Percentiles rank a stretch among this genome's conserved stretches.
phyloP scores from a whole-genome alignment of 1,139 yeast species.

The Geotrichum cucujoidarum region DNA sequence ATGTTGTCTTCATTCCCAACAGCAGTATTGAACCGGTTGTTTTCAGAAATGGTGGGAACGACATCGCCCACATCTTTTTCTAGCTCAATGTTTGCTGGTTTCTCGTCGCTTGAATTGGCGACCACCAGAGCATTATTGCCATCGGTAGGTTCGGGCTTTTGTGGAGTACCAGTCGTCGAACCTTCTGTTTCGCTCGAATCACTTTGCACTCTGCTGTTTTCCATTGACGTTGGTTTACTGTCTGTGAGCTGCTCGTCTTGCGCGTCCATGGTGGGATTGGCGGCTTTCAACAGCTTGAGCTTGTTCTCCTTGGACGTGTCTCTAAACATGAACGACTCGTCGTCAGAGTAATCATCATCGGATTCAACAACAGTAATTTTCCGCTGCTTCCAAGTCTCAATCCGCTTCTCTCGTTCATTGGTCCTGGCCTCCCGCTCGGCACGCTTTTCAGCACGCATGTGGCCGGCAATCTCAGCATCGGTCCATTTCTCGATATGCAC shows the following conservation, averaged over 20 bases:
- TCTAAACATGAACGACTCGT: background rate
- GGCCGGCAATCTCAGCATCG: too few species aligned
- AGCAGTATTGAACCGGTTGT: too few species aligned
- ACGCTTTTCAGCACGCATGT: background rate
- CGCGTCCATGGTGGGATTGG: too few species aligned
- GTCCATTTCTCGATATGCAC: slow-evolving; percentile 25
- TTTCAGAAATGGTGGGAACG: too few species aligned
- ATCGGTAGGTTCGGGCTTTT: background rate
- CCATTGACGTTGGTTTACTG: background rate
- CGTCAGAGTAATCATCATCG: slow-evolving; percentile 1
- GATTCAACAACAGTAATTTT: too few species aligned
- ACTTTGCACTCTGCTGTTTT: too few species aligned
- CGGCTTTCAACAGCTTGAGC: too few species aligned
- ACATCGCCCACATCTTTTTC: background rate
- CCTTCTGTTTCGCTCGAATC: too few species aligned
- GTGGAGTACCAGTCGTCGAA: too few species aligned
- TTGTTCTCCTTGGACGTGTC: background rate
- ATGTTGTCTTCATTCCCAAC: background rate
- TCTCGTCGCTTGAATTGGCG: background rate
- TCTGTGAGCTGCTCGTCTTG: background rate
- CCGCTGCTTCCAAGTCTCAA: too few species aligned
- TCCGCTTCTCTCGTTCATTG: too few species aligned
- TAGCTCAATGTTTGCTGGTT: too few species aligned
- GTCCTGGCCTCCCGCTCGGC: background rate
- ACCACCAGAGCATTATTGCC: background rate